Conservation (phyloP, 768 basidiomycete species). For the Phlebiopsis gigantea region DNA sequence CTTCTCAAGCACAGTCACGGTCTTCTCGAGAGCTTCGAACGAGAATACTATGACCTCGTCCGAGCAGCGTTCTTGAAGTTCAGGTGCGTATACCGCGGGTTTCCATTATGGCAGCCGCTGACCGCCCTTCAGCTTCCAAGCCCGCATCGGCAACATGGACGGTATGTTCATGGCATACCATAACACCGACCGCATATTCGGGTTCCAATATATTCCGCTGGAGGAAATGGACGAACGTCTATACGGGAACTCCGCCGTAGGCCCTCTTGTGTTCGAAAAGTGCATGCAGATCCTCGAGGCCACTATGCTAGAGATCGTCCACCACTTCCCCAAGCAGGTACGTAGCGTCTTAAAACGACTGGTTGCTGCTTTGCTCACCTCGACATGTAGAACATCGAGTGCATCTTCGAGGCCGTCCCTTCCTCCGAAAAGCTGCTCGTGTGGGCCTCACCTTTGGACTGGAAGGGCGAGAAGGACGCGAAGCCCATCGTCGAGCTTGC, state of each 20-base stretch:
- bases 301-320: slow-evolving; percentile 50
- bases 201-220: slow-evolving; percentile 89
- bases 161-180: slow-evolving; percentile 87
- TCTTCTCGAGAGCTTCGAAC: slow-evolving; percentile 74
- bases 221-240: slow-evolving; percentile 82
- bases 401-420: slow-evolving; percentile 56
- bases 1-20: slow-evolving; percentile 63
- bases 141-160: slow-evolving; percentile 95
- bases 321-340: slow-evolving; percentile 64
- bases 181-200: slow-evolving; percentile 82
- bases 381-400: slow-evolving; percentile 45
- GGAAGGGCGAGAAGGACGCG: slow-evolving; percentile 24
- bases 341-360: slow-evolving; percentile 12
- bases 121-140: slow-evolving; percentile 70
- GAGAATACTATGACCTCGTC: slow-evolving; percentile 92
- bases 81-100: slow-evolving; percentile 39
- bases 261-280: slow-evolving; percentile 70
- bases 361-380: neutral
- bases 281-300: slow-evolving; percentile 68
- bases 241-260: slow-evolving; percentile 60
- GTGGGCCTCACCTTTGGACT: slow-evolving; percentile 61
- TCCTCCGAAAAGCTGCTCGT: slow-evolving; percentile 42
- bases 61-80: slow-evolving; percentile 95
- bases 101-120: neutral
- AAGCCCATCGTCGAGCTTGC: slow-evolving; percentile 54